Percentiles rank a stretch among this genome's conserved stretches.
Conservation (phyloP, 495 filamentous ascomycete genomes). For the Penicillium canescens region DNA sequence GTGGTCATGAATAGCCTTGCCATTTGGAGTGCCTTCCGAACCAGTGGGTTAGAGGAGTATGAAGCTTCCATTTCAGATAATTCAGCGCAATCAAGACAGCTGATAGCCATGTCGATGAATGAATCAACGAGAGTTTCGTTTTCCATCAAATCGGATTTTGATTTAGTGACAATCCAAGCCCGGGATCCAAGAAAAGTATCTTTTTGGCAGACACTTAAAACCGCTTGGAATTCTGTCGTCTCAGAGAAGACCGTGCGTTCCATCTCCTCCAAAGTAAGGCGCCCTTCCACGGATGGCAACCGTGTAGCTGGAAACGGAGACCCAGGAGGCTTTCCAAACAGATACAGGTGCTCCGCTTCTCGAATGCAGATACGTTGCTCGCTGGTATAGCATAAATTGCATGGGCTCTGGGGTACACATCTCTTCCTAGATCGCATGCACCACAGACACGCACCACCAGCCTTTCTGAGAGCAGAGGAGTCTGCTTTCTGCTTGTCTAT, state of each 20-base stretch:
- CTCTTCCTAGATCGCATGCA: conserved; percentile 30
- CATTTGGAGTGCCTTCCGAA: conserved; percentile 9
- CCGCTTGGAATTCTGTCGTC: too few relatives aligned
- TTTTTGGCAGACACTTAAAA: background rate
- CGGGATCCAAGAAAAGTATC: background rate
- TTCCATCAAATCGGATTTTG: background rate
- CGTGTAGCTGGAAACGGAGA: background rate
- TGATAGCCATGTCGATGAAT: background rate
- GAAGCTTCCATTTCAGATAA: conserved; percentile 1
- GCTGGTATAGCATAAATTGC: conserved; percentile 13
- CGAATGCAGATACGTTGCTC: conserved; percentile 20
- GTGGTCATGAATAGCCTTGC: conserved; percentile 8
- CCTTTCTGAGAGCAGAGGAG: conserved; percentile 14
- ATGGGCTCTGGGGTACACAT: conserved; percentile 21
- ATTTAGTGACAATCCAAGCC: background rate
- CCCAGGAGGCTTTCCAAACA: background rate
- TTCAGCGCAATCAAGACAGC: background rate
- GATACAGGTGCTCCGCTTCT: conserved; percentile 4
- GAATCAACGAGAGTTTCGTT: background rate
- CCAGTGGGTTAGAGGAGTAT: conserved; percentile 2
- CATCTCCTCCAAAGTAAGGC: background rate
- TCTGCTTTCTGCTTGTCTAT: conserved; percentile 16
- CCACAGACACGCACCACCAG: conserved; percentile 28
- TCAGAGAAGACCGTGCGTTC: background rate
- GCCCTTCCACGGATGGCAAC: conserved; percentile 7